Conservation (phyloP, 768 basidiomycete species). For the Strobilomyces echinocephalus region DNA sequence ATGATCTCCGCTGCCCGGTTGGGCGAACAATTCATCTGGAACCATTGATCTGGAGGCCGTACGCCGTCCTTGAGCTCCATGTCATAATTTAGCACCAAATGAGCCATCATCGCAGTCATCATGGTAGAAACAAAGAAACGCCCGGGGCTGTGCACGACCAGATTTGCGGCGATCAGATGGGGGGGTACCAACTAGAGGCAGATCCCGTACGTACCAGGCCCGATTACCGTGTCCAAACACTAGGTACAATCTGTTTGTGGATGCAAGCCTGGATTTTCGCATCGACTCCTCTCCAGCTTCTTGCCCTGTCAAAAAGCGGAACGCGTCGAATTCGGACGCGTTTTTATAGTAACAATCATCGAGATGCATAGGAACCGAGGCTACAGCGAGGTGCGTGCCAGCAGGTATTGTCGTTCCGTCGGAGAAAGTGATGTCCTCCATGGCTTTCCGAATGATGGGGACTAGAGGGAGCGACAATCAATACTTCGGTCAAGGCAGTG, state of each 20-base stretch:
- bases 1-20: conserved; percentile 34
- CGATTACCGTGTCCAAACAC: conserved; percentile 33
- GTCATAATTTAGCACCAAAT: conserved; percentile 39
- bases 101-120: conserved; percentile 39
- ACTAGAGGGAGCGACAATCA: conserved; percentile 20
- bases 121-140: conserved; percentile 39
- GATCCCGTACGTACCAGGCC: conserved; percentile 29
- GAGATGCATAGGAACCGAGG: conserved; percentile 32
- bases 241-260: conserved; percentile 31
- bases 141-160: conserved; percentile 33
- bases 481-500: not conserved
- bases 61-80: conserved; percentile 33
- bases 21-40: conserved; percentile 34
- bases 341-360: conserved; percentile 42
- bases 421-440: conserved; percentile 31
- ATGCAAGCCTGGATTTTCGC: conserved; percentile 28
- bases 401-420: conserved; percentile 35
- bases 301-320: conserved; percentile 33
- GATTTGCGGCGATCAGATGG: conserved; percentile 1
- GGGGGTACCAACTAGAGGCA: not conserved
- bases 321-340: conserved; percentile 38
- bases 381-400: conserved; percentile 35
- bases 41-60: conserved; percentile 34
- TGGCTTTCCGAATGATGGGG: conserved; percentile 31
- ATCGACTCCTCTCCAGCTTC: conserved; percentile 19